Conservation (phyloP, 345 rosid species). For the Syzygium aromaticum region DNA sequence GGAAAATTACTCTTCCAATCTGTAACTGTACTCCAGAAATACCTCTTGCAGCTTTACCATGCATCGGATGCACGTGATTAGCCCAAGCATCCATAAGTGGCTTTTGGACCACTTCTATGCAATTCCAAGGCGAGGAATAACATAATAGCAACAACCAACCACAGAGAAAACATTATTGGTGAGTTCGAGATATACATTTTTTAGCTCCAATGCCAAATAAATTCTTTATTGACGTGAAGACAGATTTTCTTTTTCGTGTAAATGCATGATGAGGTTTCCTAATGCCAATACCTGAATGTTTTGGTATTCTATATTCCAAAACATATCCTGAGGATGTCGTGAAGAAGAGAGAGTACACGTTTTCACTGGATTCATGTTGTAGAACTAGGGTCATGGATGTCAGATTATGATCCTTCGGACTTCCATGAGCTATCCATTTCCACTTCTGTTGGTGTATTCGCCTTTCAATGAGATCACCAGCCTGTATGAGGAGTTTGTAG, state of each 20-base stretch:
- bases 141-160: neutral
- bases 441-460: slow-evolving; percentile 46
- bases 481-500: slow-evolving; percentile 15
- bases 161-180: neutral
- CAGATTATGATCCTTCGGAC: slow-evolving; percentile 35
- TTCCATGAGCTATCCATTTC: slow-evolving; percentile 63
- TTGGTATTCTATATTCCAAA: slow-evolving; percentile 33
- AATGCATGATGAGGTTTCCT: neutral
- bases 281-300: slow-evolving; percentile 28
- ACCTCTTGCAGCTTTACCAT: slow-evolving; percentile 47
- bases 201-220: neutral
- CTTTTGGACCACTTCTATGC: slow-evolving; percentile 6
- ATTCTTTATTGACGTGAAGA: neutral
- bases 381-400: slow-evolving; percentile 39
- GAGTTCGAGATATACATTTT: neutral
- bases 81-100: slow-evolving; percentile 37
- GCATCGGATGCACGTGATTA: slow-evolving; percentile 42
- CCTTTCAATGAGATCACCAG: slow-evolving; percentile 48
- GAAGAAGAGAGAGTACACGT: slow-evolving; percentile 28
- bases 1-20: slow-evolving; percentile 44
- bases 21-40: slow-evolving; percentile 43
- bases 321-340: slow-evolving; percentile 44
- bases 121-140: neutral
- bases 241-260: neutral
- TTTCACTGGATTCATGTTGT: slow-evolving; percentile 41